Base-by-base conservation (phyloP, 176 grass and related monocot species). In the Carex pumila region DNA sequence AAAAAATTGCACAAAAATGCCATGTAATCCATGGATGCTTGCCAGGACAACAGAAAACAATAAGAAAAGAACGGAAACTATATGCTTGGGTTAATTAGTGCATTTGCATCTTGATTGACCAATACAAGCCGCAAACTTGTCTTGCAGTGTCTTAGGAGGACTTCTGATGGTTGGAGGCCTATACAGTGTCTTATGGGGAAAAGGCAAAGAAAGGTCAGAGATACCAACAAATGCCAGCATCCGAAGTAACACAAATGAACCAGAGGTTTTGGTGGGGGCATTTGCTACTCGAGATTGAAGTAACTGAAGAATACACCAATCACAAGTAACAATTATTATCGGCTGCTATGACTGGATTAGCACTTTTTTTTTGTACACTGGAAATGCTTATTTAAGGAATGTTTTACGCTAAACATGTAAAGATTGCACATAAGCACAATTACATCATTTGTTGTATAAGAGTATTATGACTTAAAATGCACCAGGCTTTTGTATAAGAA, bases 161-260 rank as follows among this genome's bases (percentile, higher is more conserved):
- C 19, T 82, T 47, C 43, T 82, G 50, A 81, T 82, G 79, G 79
- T 82, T 45, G 79, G 79, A 66, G 79, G 79, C 12, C 60, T 82
- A 64, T 65, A 82, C 60, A 82, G 60, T 82, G 79, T 82, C 34
- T 47, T 82, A 47, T 82, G 55, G 60, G 79, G 57, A 29, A 82
- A 82, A 82, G 3, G 5, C 58, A 82, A 64, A 82, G 79, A 82
- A 49, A 47, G 39, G 45, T 65, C 36, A 64, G 79, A 45, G 41
- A 65, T 50, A 30, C 71, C 11, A 30, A 74, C 43, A 25, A 74
- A 29, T 74, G 8, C 19, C 45, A 74, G 45, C 13, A 4, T 4
- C 4, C 45, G 2, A 22, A 74, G 45, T 15, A 74, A 53, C n/a
- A 11, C 41, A 50, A 15, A 22, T 52, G 34, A 53, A 74, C 70